Conservation (phyloP, 2,329 filamentous ascomycete genomes). For the Fusarium miscanthi region DNA sequence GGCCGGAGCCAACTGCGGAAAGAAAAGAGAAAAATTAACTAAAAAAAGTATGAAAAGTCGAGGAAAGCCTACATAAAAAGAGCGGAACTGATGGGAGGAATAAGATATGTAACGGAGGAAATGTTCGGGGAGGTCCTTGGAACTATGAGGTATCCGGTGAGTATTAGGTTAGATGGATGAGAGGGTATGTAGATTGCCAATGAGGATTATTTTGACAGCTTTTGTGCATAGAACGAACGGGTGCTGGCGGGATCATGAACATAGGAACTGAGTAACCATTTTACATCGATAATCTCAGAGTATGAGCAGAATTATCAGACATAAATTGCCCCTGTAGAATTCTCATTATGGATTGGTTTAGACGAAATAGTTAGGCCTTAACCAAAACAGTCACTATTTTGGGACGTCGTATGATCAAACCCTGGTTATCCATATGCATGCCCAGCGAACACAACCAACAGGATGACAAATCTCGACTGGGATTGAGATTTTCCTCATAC, state of each 20-base stretch:
- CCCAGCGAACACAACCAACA: neutral
- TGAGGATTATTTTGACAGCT: too few relatives aligned
- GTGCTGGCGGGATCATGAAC: neutral
- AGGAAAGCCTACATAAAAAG: neutral
- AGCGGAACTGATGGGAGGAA: rapidly evolving
- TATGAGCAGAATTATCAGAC: rapidly evolving
- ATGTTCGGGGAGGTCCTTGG: neutral
- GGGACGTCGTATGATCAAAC: conserved; percentile 7
- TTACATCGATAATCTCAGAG: neutral
- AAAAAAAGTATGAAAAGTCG: neutral
- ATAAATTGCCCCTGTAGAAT: rapidly evolving
- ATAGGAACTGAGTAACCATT: too few relatives aligned
- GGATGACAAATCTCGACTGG: neutral
- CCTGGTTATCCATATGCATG: neutral
- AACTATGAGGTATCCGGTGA: neutral
- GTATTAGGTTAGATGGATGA: neutral
- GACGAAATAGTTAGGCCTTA: too few relatives aligned
- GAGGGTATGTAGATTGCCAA: neutral
- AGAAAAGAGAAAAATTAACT: neutral
- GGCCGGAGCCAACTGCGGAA: rapidly evolving
- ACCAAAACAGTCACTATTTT: neutral
- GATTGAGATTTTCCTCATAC: neutral
- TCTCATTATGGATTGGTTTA: too few relatives aligned
- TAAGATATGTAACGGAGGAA: too few relatives aligned
- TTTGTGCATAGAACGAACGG: neutral